Conservation (phyloP, 169 alveolate species). For the Plasmodium vinckei region DNA sequence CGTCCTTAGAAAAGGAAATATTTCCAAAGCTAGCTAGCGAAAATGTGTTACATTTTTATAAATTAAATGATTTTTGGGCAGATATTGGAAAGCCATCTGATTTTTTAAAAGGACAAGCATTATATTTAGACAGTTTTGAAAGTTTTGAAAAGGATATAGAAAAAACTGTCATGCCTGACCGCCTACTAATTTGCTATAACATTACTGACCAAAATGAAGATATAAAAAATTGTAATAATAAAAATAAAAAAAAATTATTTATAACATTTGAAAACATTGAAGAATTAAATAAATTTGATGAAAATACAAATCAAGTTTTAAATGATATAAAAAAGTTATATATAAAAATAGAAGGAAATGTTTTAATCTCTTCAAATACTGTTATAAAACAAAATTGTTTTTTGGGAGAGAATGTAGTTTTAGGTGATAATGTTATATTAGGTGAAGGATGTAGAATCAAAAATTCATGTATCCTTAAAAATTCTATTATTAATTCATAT, state of each 20-base stretch:
- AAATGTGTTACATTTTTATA: conserved; percentile 82
- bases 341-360: conserved; percentile 80
- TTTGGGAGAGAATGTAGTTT: conserved; percentile 94
- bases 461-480: conserved; percentile 89
- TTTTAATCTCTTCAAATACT: conserved; percentile 83
- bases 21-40: conserved; percentile 95
- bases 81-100: conserved; percentile 85
- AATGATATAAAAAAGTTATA: conserved; percentile 5
- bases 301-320: conserved; percentile 18
- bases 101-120: conserved; percentile 79
- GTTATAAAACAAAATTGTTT: conserved; percentile 88
- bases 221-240: conserved; percentile 10
- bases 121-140: conserved; percentile 70
- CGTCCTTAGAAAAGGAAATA: conserved; percentile 95
- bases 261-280: conserved; percentile 68
- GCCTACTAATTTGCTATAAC: conserved; percentile 30
- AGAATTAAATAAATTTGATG: conserved; percentile 36
- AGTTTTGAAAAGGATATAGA: conserved; percentile 20
- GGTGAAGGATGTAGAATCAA: conserved; percentile 94
- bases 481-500: conserved; percentile 85
- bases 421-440: conserved; percentile 93
- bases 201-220: conserved; percentile 7
- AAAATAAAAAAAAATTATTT: conserved; percentile 47
- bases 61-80: conserved; percentile 89
- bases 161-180: conserved; percentile 6